Base-by-base conservation (phyloP, 2,329 filamentous ascomycete genomes). In the Alternaria triticimaculans region DNA sequence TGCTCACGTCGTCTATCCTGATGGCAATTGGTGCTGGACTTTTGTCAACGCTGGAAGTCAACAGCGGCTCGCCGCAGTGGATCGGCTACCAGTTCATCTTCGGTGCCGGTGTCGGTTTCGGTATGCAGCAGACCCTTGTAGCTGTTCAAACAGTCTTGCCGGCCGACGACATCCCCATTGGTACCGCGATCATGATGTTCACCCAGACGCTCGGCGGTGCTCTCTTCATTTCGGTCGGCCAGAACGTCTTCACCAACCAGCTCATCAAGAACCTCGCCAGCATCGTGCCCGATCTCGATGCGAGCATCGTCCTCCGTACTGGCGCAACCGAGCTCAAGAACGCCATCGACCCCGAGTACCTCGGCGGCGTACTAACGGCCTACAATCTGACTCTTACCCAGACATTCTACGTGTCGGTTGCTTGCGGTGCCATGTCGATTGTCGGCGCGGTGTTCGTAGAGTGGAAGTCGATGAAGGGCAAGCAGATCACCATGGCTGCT, bases 391-490 rank as follows among this genome's bases (percentile, higher is more conserved):
- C 89, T 0, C 77, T 93, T 41, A 84, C 84, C 2, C 79, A 84
- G 62, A 85, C 85, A 1, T 92, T 90, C 73, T 86, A 87, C 64
- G 86, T 92, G 9, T 85, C 84, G 2, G 80, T 90, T 8, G 84
- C 86, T 2, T 80, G 89, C 72, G 82, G 84, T 0, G 81, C 81
- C 8, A 60, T 89, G 9, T 85, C 83, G 5, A 81, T 90, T 14
- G 41, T 90, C 8, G 89, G 87, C 0, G 82, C 85, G 0, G 70
- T 84, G 1, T 79, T 81, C 7, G 85, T 92, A 68, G 86, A 92
- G 80, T 92, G 89, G 89, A 86, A 83, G 75, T 89, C 82, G 67
- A 88, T 92, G 72, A 92, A 91, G 82, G 87, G 87, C 71, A 81
- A 82, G 73, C 80, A 82, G 68, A 78, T 83, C 54, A 76, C 80